Evolutionary conservation across 257 asterid genomes (phyloP).

Genomic region (Solanum paucissectum): DNA sequence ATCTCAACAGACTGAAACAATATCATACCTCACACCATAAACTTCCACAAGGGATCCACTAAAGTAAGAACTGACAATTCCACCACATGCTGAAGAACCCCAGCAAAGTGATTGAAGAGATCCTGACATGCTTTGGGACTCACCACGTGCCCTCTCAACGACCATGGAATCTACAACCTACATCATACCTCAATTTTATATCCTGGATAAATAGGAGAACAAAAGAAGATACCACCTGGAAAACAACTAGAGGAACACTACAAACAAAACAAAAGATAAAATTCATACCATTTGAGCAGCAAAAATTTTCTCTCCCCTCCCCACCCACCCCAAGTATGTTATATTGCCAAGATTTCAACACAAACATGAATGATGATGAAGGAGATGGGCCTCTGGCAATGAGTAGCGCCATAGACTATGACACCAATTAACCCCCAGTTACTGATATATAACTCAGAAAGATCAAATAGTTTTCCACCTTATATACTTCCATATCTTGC

Average conservation of each 20-base stretch:
- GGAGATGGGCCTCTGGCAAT: background rate
- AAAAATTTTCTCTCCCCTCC: background rate
- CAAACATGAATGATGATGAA: background rate
- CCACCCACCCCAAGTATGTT: background rate
- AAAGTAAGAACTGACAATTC: slow-evolving; percentile 86
- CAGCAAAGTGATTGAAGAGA: slow-evolving; percentile 97
- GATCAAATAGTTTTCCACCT: background rate
- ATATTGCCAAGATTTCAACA: background rate
- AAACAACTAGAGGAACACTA: background rate
- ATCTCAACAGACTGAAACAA: background rate
- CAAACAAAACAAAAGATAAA: background rate
- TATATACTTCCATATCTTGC: background rate
- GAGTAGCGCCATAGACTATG: background rate
- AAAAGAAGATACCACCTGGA: background rate
- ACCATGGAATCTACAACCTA: slow-evolving; percentile 99
- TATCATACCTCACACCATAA: slow-evolving; percentile 86
- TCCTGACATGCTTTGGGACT: slow-evolving; percentile 95
- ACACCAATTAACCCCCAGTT: background rate
- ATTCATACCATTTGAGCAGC: background rate
- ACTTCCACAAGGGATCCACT: slow-evolving; percentile 94
- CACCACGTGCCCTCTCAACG: slow-evolving; percentile 97
- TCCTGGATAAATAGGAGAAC: background rate
- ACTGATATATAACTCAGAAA: background rate
- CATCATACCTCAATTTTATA: slow-evolving; percentile 15
- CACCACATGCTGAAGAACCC: slow-evolving; percentile 98